Percentiles rank a stretch among this genome's conserved stretches.
Evolutionary conservation across 768 basidiomycete genomes (phyloP).

Genomic region (Phylloporus sp.): DNA sequence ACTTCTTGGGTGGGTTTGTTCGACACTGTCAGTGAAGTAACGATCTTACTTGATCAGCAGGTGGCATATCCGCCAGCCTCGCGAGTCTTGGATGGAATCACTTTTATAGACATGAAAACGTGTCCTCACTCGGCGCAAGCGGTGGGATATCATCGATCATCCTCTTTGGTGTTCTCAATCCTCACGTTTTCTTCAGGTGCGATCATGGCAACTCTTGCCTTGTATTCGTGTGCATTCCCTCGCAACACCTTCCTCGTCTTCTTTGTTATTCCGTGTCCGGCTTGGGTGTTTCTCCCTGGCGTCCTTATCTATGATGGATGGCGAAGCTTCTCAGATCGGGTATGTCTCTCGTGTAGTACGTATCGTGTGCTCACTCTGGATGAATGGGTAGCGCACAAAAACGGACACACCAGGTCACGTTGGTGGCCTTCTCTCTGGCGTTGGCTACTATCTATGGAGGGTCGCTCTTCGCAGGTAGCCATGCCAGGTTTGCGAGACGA

Average conservation of each 20-base stretch:
- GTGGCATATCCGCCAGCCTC: constrained; percentile 56
- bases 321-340: constrained; percentile 34
- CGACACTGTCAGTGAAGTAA: neutral
- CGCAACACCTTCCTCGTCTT: constrained; percentile 64
- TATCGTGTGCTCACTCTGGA: neutral
- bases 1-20: constrained; percentile 56
- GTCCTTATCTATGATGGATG: constrained; percentile 39
- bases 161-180: neutral
- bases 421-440: constrained; percentile 60
- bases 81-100: constrained; percentile 46
- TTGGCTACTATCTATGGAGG: constrained; percentile 45
- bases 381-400: constrained; percentile 39
- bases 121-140: constrained; percentile 63
- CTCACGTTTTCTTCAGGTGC: constrained; percentile 46
- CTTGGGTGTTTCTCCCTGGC: constrained; percentile 69
- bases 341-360: constrained; percentile 14
- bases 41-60: constrained; percentile 33
- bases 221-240: constrained; percentile 70
- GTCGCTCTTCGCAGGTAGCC: constrained; percentile 27
- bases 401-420: constrained; percentile 68
- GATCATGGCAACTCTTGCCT: constrained; percentile 64
- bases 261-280: constrained; percentile 74
- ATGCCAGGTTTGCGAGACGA: neutral
- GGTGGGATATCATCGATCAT: constrained; percentile 47
- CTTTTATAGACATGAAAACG: constrained; percentile 24